Percentiles rank a stretch among this genome's conserved stretches.
These are phyloP conservation scores for Colletotrichum gloeosporioides DNA, from an alignment of 2,329 filamentous ascomycete genomes.

Conservation along the genomic window DNA sequence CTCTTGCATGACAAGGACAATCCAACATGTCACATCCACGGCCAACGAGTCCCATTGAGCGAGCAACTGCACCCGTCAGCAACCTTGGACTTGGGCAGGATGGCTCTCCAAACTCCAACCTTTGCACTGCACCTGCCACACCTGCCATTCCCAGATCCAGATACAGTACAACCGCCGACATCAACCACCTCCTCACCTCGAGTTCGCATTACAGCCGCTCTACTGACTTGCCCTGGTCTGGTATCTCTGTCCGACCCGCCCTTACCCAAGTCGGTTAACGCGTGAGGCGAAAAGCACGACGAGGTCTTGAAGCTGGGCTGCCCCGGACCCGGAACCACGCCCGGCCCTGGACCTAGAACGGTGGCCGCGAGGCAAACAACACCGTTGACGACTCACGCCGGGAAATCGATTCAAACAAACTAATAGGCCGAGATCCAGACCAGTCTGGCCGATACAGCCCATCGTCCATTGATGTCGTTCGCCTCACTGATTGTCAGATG, in stretches of 20 bases:
- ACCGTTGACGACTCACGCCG: background rate
- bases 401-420: background rate
- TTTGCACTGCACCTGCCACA: background rate
- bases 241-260: slow-evolving; percentile 4
- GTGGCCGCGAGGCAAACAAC: background rate
- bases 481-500: background rate
- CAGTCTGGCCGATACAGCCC: background rate
- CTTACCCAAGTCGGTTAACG: background rate
- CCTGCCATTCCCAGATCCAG: background rate
- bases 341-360: slow-evolving; percentile 1
- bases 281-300: background rate
- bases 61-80: background rate
- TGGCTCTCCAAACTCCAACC: background rate
- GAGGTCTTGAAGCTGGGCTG: background rate
- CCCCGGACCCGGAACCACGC: background rate
- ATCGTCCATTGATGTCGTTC: background rate
- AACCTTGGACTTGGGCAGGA: background rate
- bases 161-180: background rate
- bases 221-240: background rate
- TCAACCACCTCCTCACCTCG: background rate
- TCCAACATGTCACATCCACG: background rate
- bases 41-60: background rate
- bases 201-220: background rate
- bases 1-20: background rate
- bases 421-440: slow-evolving; percentile 6